Conservation (phyloP, 805 yeast genomes). For the Barnettozyma californica region DNA sequence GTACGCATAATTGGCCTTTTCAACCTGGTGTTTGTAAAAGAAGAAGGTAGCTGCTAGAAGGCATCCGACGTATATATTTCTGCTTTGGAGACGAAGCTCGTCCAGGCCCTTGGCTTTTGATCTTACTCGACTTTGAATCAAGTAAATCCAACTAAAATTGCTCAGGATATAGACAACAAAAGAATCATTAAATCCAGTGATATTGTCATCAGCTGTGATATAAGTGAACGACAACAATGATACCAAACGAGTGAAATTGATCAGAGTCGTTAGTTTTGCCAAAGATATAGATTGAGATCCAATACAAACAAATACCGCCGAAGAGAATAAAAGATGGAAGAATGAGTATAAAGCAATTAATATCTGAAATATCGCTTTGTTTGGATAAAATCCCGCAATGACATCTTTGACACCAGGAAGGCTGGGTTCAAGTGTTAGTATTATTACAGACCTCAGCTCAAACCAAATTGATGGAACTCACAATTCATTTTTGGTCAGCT, state of each 20-base stretch:
- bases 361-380: slow-evolving; percentile 14
- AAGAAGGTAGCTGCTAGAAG: slow-evolving; percentile 1
- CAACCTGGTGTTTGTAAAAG: slow-evolving; percentile 18
- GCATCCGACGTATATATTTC: not conserved
- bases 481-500: slow-evolving; percentile 15
- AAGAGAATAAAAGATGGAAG: slow-evolving; percentile 3
- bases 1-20: slow-evolving; percentile 10
- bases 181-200: slow-evolving; percentile 6
- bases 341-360: slow-evolving; percentile 12
- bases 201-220: slow-evolving; percentile 11
- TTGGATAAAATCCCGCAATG: slow-evolving; percentile 14
- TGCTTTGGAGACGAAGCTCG: slow-evolving; percentile 1
- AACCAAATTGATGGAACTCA: slow-evolving; percentile 4
- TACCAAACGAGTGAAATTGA: not conserved
- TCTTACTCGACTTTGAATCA: not conserved
- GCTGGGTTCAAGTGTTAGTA: slow-evolving; percentile 6
- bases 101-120: not conserved
- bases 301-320: not conserved
- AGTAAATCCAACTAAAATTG: slow-evolving; percentile 9
- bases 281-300: not conserved
- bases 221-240: slow-evolving; percentile 10
- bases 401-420: slow-evolving; percentile 15
- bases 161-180: slow-evolving; percentile 10
- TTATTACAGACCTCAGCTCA: not conserved
- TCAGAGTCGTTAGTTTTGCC: not conserved